Percentiles rank a stretch among this genome's conserved stretches.
phyloP scores from a whole-genome alignment of 2,329 filamentous ascomycete species.

The Thermochaetoides dissita region DNA sequence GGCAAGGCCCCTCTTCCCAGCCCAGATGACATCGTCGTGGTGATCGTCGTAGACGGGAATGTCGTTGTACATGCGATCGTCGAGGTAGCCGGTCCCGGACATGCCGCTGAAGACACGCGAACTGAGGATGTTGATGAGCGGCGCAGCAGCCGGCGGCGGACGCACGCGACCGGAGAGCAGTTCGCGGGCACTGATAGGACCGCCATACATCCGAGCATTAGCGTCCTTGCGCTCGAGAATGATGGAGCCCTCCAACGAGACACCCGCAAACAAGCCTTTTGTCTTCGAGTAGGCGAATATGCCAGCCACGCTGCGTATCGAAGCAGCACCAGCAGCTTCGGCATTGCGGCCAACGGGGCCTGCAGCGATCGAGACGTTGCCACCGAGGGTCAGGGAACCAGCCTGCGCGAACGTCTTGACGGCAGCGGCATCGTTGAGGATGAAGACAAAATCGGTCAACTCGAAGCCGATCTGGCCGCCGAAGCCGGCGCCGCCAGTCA shows the following conservation, averaged over 20 bases:
- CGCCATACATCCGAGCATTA: slow-evolving; percentile 90
- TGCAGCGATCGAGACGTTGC: slow-evolving; percentile 90
- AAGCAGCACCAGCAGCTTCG: slow-evolving; percentile 88
- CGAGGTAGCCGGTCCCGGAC: slow-evolving; percentile 23
- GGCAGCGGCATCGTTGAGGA: slow-evolving; percentile 79
- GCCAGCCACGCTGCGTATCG: slow-evolving; percentile 73
- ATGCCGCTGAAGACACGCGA: slow-evolving; percentile 69
- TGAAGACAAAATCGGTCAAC: slow-evolving; percentile 91
- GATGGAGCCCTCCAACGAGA: slow-evolving; percentile 83
- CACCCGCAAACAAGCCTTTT: slow-evolving; percentile 90
- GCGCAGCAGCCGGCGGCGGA: slow-evolving; percentile 67
- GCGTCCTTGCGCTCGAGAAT: slow-evolving; percentile 92
- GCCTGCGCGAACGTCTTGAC: slow-evolving; percentile 90
- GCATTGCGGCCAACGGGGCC: slow-evolving; percentile 90
- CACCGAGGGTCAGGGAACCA: slow-evolving; percentile 81
- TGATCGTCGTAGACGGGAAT: slow-evolving; percentile 74
- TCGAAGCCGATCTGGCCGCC: slow-evolving; percentile 81
- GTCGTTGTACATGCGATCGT: slow-evolving; percentile 81
- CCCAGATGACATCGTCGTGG: slow-evolving; percentile 72
- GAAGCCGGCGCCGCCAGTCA: slow-evolving; percentile 67
- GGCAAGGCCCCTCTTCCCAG: slow-evolving; percentile 56
- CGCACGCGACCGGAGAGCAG: slow-evolving; percentile 66
- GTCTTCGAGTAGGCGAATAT: slow-evolving; percentile 98
- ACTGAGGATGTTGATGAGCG: slow-evolving; percentile 73
- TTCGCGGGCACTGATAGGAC: slow-evolving; percentile 65